phyloP scores from a whole-genome alignment of 2,329 filamentous ascomycete genomes.

The Phoma sp. region DNA sequence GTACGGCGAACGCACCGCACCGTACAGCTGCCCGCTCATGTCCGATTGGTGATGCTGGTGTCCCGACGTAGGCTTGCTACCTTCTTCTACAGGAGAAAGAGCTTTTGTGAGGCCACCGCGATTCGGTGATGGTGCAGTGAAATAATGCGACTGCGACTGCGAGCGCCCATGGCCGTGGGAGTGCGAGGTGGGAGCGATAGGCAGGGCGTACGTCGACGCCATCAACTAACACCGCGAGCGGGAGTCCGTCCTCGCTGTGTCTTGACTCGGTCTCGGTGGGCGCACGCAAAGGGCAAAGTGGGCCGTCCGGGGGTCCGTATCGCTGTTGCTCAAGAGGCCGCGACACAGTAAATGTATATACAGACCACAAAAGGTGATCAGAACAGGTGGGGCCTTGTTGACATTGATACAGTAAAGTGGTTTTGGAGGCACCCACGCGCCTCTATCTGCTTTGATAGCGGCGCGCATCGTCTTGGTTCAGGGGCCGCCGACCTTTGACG shows the following conservation, averaged over 20 bases:
- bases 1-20: slow-evolving; percentile 38
- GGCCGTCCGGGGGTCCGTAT: slow-evolving; percentile 12
- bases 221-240: slow-evolving; percentile 38
- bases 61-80: slow-evolving; percentile 18
- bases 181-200: slow-evolving; percentile 41
- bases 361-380: slow-evolving; percentile 5
- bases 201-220: slow-evolving; percentile 55
- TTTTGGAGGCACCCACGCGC: slow-evolving; percentile 6
- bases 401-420: slow-evolving; percentile 15
- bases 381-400: slow-evolving; percentile 15
- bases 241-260: slow-evolving; percentile 23
- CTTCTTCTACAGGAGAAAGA: slow-evolving; percentile 31
- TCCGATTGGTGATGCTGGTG: slow-evolving; percentile 44
- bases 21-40: slow-evolving; percentile 43
- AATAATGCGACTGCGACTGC: slow-evolving; percentile 40
- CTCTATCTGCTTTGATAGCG: slow-evolving; percentile 29
- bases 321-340: neutral
- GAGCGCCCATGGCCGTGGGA: slow-evolving; percentile 47
- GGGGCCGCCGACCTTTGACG: slow-evolving; percentile 17
- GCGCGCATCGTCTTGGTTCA: slow-evolving; percentile 13
- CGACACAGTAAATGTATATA: slow-evolving; percentile 1
- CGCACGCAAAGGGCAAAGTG: slow-evolving; percentile 21
- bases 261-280: slow-evolving; percentile 23
- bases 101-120: slow-evolving; percentile 26
- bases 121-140: slow-evolving; percentile 32